Evolutionary conservation across 805 yeast species (phyloP), one percentile per base, ranked within the genome.

Genomic region (Saturnispora dispora): DNA sequence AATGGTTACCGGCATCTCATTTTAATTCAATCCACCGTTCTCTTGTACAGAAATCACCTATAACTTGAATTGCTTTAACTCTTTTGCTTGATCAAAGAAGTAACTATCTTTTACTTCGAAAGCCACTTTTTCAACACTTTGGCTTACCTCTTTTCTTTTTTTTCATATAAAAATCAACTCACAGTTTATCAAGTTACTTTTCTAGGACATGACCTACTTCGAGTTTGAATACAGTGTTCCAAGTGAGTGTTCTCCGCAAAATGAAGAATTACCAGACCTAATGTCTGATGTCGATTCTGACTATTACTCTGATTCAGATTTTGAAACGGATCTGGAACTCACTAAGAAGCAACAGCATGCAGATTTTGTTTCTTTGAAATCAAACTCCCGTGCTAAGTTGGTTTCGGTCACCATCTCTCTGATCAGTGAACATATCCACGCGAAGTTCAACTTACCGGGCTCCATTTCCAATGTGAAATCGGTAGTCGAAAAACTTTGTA

Each of bases 221-320:
- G 11, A 40, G n/a, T 40, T 40, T 27, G 25, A 40, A 15, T 40
- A 40, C 25, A 40, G 11, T 23, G 17, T 40, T 23, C 30, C 11
- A 40, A 23, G 30, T 22, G 30, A 40, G n/a, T 23, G 22, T 40
- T 22, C 41, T 18, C 25, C 41, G 22, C 22, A 8, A 7, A 40
- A 37, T 37, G 23, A 46, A 41, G 40, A 39, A 11, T 33, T 53
- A 37, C 58, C 58, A 9, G 58, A 55, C 36, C 41, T 55, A 35
- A 28, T 51, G 18, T 28, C 47, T n/a, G 57, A 55, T 17, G 18
- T 15, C n/a, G 39, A 36, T 15, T 32, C 30, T 8, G 48, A 45
- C 25, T 41, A 18, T n/a, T 49, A 46, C 20, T 23, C 46, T 7
- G 51, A 51, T 33, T 37, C 41, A 11, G 53, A 47, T 30, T 13